These are phyloP conservation scores for Athelia sp. DNA, from an alignment of 1,284 basidiomycete species.

Conservation along the genomic window DNA sequence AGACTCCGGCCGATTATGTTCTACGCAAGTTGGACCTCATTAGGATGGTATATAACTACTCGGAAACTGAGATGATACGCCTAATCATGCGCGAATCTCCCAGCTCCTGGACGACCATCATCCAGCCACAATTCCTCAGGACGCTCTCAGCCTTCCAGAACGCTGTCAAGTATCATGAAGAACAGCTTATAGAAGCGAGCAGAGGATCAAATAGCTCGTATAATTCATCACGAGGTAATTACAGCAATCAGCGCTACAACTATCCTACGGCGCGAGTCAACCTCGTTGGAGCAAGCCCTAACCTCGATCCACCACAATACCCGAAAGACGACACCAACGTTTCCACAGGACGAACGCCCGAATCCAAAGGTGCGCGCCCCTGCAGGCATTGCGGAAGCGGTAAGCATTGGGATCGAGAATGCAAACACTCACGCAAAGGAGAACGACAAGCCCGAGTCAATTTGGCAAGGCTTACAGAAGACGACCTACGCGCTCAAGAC, in stretches of 20 bases:
- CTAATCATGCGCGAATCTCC: conserved; percentile 22
- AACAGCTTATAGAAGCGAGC: neutral
- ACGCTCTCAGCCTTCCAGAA: conserved; percentile 7
- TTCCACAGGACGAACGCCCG: conserved; percentile 21
- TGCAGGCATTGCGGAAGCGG: conserved; percentile 31
- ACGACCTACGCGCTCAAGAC: conserved; percentile 10
- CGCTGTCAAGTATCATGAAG: conserved; percentile 5
- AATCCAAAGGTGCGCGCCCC: conserved; percentile 20
- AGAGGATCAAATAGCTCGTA: no score
- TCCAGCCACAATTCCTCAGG: conserved; percentile 7
- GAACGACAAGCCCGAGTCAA: conserved; percentile 13
- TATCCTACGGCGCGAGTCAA: no score
- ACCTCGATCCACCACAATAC: conserved; percentile 12
- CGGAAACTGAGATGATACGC: conserved; percentile 18
- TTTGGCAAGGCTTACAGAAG: conserved; percentile 8
- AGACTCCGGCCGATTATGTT: conserved; percentile 25
- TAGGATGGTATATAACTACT: conserved; percentile 6
- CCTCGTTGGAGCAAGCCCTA: no score
- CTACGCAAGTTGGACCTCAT: conserved; percentile 21
- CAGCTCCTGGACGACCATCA: conserved; percentile 12
- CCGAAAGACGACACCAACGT: conserved; percentile 25
- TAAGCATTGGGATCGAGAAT: conserved; percentile 31
- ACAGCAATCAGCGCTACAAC: neutral
- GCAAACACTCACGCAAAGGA: conserved; percentile 15
- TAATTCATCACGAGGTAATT: conserved; percentile 4